A percentile compares a stretch with the other conserved stretches of the same genome.
These are phyloP conservation scores for Pythium folliculosum DNA, from an alignment of 352 stramenopile genomes.

Conservation along the genomic window DNA sequence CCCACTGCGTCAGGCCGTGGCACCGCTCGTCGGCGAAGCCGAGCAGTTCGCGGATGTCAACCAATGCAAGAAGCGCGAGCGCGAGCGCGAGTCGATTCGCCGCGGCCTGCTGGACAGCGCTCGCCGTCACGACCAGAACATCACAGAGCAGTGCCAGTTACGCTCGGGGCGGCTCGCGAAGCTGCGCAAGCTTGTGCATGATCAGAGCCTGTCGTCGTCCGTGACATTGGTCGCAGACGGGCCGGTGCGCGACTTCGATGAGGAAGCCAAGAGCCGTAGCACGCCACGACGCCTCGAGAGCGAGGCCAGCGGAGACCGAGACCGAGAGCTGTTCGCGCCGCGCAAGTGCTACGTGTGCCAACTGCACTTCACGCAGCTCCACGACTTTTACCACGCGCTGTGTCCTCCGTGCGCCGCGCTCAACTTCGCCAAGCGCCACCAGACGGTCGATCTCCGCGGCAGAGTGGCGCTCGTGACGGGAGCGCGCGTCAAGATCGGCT, in stretches of 20 bases:
- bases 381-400: slow-evolving; percentile 95
- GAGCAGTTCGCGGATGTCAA: slow-evolving; percentile 65
- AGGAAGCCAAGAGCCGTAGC: slow-evolving; percentile 30
- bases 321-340: slow-evolving; percentile 44
- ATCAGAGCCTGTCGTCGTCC: slow-evolving; percentile 45
- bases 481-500: slow-evolving; percentile 95
- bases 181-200: slow-evolving; percentile 85
- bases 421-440: slow-evolving; percentile 94
- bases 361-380: slow-evolving; percentile 89
- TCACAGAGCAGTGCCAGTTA: slow-evolving; percentile 2
- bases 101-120: slow-evolving; percentile 53
- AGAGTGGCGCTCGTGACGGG: slow-evolving; percentile 94
- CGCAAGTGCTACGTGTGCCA: slow-evolving; percentile 97
- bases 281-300: too few species aligned
- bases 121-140: slow-evolving; percentile 49
- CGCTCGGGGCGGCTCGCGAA: slow-evolving; percentile 28
- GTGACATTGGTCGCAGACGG: slow-evolving; percentile 91
- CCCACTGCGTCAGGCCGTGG: slow-evolving; percentile 67
- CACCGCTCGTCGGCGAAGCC: slow-evolving; percentile 45
- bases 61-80: slow-evolving; percentile 74
- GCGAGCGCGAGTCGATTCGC: slow-evolving; percentile 44
- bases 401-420: slow-evolving; percentile 91
- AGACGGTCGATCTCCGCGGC: slow-evolving; percentile 82
- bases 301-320: background rate
- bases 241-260: slow-evolving; percentile 50